phyloP scores from a whole-genome alignment of 1,284 basidiomycete genomes.

The Trichosporon sp. region DNA sequence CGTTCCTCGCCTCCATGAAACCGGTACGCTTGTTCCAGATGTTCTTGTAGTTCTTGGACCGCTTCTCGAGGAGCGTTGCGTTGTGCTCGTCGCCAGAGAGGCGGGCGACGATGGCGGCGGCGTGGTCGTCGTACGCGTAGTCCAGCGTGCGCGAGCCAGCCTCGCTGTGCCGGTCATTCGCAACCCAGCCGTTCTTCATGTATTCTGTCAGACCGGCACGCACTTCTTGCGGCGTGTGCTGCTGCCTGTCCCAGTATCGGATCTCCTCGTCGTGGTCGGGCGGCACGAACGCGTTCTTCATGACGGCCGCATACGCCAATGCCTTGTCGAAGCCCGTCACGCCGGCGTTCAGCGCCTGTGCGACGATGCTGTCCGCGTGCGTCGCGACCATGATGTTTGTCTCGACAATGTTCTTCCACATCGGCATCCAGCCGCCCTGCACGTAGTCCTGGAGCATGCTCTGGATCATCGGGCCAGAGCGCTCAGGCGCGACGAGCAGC shows the following conservation, averaged over 20 bases:
- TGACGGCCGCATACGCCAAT: conserved; percentile 72
- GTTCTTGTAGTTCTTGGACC: conserved; percentile 63
- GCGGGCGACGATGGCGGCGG: conserved; percentile 66
- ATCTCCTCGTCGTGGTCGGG: conserved; percentile 66
- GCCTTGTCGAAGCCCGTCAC: conserved; percentile 65
- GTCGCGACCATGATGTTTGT: conserved; percentile 66
- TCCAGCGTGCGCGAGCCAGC: conserved; percentile 74
- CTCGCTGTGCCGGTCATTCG: conserved; percentile 76
- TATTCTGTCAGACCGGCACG: conserved; percentile 76
- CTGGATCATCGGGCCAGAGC: conserved; percentile 71
- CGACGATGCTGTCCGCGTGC: conserved; percentile 76
- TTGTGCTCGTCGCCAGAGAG: conserved; percentile 62
- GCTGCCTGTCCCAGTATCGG: conserved; percentile 73
- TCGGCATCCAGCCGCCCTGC: conserved; percentile 79
- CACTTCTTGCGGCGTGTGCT: conserved; percentile 78
- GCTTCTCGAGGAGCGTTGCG: conserved; percentile 62
- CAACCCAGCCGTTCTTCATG: conserved; percentile 71
- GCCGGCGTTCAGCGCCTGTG: conserved; percentile 69
- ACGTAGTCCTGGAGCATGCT: conserved; percentile 78
- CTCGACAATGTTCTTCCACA: conserved; percentile 85
- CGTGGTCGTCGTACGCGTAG: conserved; percentile 80
- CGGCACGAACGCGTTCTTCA: conserved; percentile 67
- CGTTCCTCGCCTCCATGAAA: conserved; percentile 77
- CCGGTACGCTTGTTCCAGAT: conserved; percentile 73
- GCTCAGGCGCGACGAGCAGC: conserved; percentile 73